Conservation (phyloP, 73 alveolate genomes). For the Uronychia binucleata region DNA sequence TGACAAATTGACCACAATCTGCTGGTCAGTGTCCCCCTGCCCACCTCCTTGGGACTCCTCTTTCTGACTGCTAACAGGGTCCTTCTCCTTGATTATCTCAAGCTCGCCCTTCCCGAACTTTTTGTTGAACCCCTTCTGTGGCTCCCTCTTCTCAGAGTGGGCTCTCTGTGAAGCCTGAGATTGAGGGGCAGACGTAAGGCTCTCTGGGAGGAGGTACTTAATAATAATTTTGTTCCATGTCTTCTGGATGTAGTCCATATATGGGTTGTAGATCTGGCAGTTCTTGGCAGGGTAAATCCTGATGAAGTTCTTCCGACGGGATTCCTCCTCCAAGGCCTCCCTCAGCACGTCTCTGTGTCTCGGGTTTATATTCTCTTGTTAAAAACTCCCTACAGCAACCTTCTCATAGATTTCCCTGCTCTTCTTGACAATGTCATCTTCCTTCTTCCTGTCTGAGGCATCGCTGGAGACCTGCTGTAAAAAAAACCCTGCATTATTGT, state of each 20-base stretch:
- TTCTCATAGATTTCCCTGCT: slow-evolving; percentile 14
- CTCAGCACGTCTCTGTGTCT: slow-evolving; percentile 14
- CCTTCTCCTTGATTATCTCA: no score
- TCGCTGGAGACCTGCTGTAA: background rate
- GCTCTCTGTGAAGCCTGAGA: slow-evolving; percentile 1
- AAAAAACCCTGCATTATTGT: background rate
- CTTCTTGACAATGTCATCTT: slow-evolving; percentile 15
- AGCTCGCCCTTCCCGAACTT: no score
- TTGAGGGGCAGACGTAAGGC: background rate
- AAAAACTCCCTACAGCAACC: background rate
- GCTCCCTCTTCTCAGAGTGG: background rate
- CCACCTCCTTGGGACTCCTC: no score
- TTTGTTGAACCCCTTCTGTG: background rate
- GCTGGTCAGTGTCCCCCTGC: no score
- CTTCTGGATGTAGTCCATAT: slow-evolving; percentile 11
- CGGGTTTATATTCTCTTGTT: background rate
- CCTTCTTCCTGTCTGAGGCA: background rate
- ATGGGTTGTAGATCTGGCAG: slow-evolving; percentile 30
- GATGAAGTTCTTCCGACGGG: slow-evolving; percentile 35
- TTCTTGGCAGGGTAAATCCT: slow-evolving; percentile 47
- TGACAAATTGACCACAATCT: background rate
- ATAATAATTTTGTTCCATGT: slow-evolving; percentile 22
- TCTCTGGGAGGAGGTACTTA: slow-evolving; percentile 21
- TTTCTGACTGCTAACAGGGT: no score
- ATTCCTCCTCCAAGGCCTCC: slow-evolving; percentile 45